Conservation (phyloP, 1,139 yeast genomes). For the Hyphopichia khmerensis region DNA sequence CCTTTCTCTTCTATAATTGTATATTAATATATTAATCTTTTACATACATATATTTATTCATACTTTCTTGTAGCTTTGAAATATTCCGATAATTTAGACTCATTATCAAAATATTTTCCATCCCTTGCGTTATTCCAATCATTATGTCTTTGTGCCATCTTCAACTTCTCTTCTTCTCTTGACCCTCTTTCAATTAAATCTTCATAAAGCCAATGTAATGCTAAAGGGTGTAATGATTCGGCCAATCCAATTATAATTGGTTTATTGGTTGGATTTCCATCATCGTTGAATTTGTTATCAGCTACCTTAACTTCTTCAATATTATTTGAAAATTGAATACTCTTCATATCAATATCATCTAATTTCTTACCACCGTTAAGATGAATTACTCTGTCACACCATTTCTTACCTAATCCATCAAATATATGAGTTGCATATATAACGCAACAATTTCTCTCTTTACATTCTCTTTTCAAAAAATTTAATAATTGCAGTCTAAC, state of each 20-base stretch:
- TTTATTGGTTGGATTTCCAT: conserved; percentile 11
- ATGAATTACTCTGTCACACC: conserved; percentile 90
- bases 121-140: conserved; percentile 45
- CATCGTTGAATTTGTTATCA: conserved; percentile 2
- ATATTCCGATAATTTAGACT: conserved; percentile 45
- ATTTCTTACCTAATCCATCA: conserved; percentile 77
- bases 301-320: conserved; percentile 1
- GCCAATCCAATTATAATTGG: conserved; percentile 40
- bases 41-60: conserved; percentile 5
- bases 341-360: conserved; percentile 22
- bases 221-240: conserved; percentile 67
- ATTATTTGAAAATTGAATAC: conserved; percentile 15
- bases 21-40: background rate
- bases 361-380: conserved; percentile 60
- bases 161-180: conserved; percentile 50
- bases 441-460: conserved; percentile 62
- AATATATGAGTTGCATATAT: conserved; percentile 96
- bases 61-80: conserved; percentile 45
- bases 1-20: background rate
- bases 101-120: conserved; percentile 46
- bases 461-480: conserved; percentile 72
- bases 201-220: conserved; percentile 58
- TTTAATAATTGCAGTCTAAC: conserved; percentile 74
- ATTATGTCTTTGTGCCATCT: conserved; percentile 43
- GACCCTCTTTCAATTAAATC: conserved; percentile 56